Evolutionary conservation across 495 filamentous ascomycete species (phyloP).

Genomic region (Chlorociboria aeruginascens): DNA sequence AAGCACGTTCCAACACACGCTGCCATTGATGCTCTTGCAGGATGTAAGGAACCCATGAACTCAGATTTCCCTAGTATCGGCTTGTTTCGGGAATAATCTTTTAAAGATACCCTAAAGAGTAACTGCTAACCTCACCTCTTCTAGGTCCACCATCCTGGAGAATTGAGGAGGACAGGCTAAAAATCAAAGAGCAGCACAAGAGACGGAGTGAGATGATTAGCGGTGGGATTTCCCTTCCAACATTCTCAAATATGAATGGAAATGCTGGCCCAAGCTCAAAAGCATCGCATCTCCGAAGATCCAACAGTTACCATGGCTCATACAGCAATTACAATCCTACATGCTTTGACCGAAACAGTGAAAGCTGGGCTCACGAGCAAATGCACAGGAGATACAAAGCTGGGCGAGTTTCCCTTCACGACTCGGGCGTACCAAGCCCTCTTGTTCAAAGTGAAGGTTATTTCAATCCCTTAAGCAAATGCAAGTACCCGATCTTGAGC

Average conservation of each 20-base stretch:
- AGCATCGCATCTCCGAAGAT: constrained; percentile 10
- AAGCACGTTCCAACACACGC: constrained; percentile 46
- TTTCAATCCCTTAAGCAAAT: background rate
- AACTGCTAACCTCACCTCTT: too few species aligned
- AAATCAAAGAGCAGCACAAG: constrained; percentile 20
- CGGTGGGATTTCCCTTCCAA: constrained; percentile 10
- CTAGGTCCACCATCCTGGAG: constrained; percentile 37
- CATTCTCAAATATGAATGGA: constrained; percentile 6
- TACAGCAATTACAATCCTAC: constrained; percentile 16
- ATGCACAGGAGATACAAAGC: constrained; percentile 1
- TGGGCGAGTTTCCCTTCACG: constrained; percentile 10
- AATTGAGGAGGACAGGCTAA: constrained; percentile 21
- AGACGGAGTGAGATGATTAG: constrained; percentile 17
- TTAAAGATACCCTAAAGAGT: too few species aligned
- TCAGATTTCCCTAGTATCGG: too few species aligned
- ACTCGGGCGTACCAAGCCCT: constrained; percentile 16
- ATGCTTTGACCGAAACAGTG: constrained; percentile 14
- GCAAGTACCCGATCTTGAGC: background rate
- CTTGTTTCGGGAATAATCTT: too few species aligned
- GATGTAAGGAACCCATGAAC: too few species aligned
- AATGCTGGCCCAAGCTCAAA: constrained; percentile 3
- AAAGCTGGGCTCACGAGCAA: constrained; percentile 6
- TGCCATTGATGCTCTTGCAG: constrained; percentile 37
- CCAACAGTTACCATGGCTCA: constrained; percentile 3
- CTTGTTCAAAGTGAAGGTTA: constrained; percentile 17